These are phyloP conservation scores for Botrytis deweyae DNA, from an alignment of 2,329 filamentous ascomycete species.

Conservation along the genomic window DNA sequence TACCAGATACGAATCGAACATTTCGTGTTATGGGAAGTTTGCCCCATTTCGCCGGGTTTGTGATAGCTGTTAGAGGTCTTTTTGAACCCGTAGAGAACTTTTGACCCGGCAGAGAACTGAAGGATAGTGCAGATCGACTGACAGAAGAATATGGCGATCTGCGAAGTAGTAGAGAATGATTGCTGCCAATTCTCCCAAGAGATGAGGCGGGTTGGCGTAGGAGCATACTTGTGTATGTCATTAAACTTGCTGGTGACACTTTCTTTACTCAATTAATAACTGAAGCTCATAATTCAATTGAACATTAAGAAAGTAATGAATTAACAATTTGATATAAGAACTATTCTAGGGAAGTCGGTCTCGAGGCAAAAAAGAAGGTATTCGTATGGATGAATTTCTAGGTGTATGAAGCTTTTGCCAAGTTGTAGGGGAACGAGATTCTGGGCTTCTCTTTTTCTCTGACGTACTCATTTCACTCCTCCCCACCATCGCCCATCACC, in stretches of 20 bases:
- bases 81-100: slow-evolving; percentile 1
- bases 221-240: slow-evolving; percentile 28
- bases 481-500: background rate
- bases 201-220: slow-evolving; percentile 28
- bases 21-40: slow-evolving; percentile 21
- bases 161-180: slow-evolving; percentile 15
- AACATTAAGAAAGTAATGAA: background rate
- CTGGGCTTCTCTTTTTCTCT: background rate
- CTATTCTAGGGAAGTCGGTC: background rate
- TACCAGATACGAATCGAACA: slow-evolving; percentile 48
- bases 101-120: background rate
- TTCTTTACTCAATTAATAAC: background rate
- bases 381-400: background rate
- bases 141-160: slow-evolving; percentile 1
- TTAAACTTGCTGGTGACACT: background rate
- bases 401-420: slow-evolving; percentile 6
- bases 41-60: slow-evolving; percentile 20
- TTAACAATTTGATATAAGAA: background rate
- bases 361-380: background rate
- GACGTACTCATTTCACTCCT: background rate
- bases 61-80: background rate
- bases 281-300: slow-evolving; percentile 6
- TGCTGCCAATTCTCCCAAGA: slow-evolving; percentile 26
- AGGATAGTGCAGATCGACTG: background rate
- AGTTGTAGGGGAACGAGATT: slow-evolving; percentile 4